Base-by-base conservation (phyloP, 2,329 filamentous ascomycete species). In the Alternaria triticimaculans region DNA sequence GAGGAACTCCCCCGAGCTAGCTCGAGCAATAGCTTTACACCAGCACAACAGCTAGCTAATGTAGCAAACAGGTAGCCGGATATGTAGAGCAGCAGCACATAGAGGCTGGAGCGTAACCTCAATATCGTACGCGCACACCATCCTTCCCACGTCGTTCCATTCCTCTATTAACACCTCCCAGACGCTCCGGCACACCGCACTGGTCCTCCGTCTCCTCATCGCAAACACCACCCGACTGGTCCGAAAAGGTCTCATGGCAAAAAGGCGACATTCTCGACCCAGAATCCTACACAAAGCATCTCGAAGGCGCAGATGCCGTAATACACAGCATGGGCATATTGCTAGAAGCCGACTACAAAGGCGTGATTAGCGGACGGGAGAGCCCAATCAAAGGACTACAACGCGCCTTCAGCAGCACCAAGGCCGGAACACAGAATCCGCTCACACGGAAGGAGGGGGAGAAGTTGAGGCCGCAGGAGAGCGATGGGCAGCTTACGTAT, bases 331-430 rank as follows among this genome's bases (percentile, higher is more conserved):
- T 98, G 91, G 96, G 96, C 10, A 97, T 99, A 73, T 86, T 99
- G 18, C 88, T 99, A 10, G 96, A 99, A 84, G 94, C 94, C 54
- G 96, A 99, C 84, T 99, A 99, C 88, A 99, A 99, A 82, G 92
- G 92, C 71, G 90, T 97, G 15, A 79, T 99, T 25, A 90, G 89
- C 20, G 96, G 96, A 55, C 89, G 88, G 64, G 94, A 97, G 74
- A 93, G 92, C 0, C 89, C 93, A n/a, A 81, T 97, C 56, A 82
- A 88, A 7, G 95, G 93, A 2, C 83, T 99, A 14, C 87, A 88
- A 66, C 90, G 91, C 72, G 93, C 93, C 25, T 97, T 98, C 79
- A 89, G 89, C 55, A 79, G 88, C 1, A 85, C 87, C 3, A 90
- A 90, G 70, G 72, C 80, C 82, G 75, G 88, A 60, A 88, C 88